Conservation (phyloP, 768 basidiomycete species). For the Lyophyllum shimeji region DNA sequence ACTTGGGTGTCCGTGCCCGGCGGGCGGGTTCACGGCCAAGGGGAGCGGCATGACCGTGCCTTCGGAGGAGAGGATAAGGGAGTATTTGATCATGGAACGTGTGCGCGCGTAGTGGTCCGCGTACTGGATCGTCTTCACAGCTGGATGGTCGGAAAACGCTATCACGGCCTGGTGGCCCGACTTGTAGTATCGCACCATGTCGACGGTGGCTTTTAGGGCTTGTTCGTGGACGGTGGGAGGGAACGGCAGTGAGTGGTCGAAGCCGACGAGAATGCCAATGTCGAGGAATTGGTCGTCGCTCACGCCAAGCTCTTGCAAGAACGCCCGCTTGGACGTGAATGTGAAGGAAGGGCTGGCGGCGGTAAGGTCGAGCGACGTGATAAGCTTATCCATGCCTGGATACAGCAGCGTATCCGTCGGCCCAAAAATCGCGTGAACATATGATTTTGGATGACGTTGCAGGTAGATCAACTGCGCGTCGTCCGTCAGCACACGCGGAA, state of each 20-base stretch:
- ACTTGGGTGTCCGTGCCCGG: constrained; percentile 48
- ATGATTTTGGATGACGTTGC: constrained; percentile 87
- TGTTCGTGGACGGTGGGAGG: constrained; percentile 82
- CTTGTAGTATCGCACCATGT: constrained; percentile 93
- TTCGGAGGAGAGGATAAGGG: constrained; percentile 87
- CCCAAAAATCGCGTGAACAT: constrained; percentile 92
- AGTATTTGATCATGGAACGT: constrained; percentile 89
- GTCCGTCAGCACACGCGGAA: not conserved
- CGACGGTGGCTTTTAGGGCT: constrained; percentile 81
- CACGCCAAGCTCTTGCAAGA: constrained; percentile 60
- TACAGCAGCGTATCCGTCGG: constrained; percentile 90
- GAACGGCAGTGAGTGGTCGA: constrained; percentile 76
- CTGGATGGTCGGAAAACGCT: constrained; percentile 77
- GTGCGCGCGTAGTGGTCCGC: constrained; percentile 86
- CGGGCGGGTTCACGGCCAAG: constrained; percentile 57
- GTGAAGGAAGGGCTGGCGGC: constrained; percentile 71
- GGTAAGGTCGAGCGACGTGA: constrained; percentile 82
- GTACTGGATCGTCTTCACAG: constrained; percentile 79
- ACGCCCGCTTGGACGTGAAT: constrained; percentile 75
- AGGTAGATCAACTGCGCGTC: constrained; percentile 83
- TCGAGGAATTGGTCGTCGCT: constrained; percentile 93
- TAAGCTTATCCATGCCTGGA: constrained; percentile 84
- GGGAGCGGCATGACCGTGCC: constrained; percentile 79
- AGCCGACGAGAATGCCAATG: constrained; percentile 88
- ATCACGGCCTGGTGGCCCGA: constrained; percentile 80